Evolutionary conservation across 805 yeast species (phyloP).

Genomic region (Hanseniaspora singularis): DNA sequence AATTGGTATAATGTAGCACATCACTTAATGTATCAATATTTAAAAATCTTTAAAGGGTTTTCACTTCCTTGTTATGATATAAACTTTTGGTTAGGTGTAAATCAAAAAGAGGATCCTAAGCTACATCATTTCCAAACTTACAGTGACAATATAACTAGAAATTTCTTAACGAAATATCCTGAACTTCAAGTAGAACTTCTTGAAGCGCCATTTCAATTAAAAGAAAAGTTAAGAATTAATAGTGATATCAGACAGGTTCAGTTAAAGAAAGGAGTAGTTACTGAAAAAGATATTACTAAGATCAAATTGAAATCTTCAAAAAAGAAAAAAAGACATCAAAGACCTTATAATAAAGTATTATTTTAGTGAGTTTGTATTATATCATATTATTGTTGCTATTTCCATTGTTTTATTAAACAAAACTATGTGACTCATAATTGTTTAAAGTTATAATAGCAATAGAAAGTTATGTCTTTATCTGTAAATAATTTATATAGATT

Average conservation of each 20-base stretch:
- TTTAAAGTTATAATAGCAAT: too few species aligned
- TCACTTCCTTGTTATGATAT: conserved; percentile 9
- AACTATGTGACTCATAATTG: too few species aligned
- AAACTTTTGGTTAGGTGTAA: conserved; percentile 11
- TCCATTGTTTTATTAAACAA: too few species aligned
- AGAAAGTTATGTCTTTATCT: too few species aligned
- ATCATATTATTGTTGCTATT: too few species aligned
- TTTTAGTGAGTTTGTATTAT: too few species aligned
- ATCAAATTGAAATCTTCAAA: neutral
- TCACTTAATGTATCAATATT: conserved; percentile 6
- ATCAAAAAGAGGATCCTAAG: neutral
- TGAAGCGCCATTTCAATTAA: conserved; percentile 8
- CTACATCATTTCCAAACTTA: neutral
- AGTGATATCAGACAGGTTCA: neutral
- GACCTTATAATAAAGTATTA: conserved; percentile 9
- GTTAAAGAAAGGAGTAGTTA: neutral
- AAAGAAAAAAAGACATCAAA: neutral
- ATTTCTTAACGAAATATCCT: neutral
- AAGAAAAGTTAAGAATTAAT: conserved; percentile 6
- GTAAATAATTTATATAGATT: too few species aligned
- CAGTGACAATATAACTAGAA: neutral
- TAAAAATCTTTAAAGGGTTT: neutral
- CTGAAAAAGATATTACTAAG: neutral
- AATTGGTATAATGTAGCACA: conserved; percentile 13
- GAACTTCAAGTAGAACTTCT: conserved; percentile 9